phyloP scores from a whole-genome alignment of 208 protist genomes.

The Crithidia mellificae region DNA sequence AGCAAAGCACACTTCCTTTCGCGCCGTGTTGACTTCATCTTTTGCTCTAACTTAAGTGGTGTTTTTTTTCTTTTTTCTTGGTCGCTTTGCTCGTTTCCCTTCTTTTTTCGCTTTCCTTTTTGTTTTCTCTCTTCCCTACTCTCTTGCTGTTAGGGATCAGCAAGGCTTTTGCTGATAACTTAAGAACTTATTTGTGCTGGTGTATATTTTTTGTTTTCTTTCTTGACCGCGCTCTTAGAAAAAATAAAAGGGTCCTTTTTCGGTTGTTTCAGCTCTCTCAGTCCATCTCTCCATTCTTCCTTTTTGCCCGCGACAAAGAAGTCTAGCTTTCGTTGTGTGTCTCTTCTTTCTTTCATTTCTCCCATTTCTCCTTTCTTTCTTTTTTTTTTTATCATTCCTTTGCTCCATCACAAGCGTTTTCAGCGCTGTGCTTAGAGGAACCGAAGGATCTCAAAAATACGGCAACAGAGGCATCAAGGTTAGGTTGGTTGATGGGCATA shows the following conservation, averaged over 20 bases:
- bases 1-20: no score
- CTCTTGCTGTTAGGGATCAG: background rate
- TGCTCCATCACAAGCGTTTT: background rate
- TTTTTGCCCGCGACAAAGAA: background rate
- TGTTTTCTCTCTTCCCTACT: background rate
- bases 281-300: background rate
- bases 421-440: background rate
- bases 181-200: background rate
- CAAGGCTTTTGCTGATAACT: background rate
- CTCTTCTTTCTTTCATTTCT: background rate
- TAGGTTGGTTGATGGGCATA: background rate
- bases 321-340: background rate
- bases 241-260: background rate
- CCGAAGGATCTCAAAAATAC: slow-evolving; percentile 5
- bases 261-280: background rate
- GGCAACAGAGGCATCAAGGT: background rate
- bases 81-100: background rate
- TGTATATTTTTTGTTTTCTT: slow-evolving; percentile 2
- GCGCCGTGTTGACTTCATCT: no score
- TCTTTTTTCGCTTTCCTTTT: background rate
- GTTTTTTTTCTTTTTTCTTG: no score
- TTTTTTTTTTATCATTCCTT: background rate
- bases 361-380: background rate
- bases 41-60: no score
- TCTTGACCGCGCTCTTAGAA: slow-evolving; percentile 2